Evolutionary conservation across 768 basidiomycete genomes (phyloP).

Genomic region (Macrolepiota dolichaula): DNA sequence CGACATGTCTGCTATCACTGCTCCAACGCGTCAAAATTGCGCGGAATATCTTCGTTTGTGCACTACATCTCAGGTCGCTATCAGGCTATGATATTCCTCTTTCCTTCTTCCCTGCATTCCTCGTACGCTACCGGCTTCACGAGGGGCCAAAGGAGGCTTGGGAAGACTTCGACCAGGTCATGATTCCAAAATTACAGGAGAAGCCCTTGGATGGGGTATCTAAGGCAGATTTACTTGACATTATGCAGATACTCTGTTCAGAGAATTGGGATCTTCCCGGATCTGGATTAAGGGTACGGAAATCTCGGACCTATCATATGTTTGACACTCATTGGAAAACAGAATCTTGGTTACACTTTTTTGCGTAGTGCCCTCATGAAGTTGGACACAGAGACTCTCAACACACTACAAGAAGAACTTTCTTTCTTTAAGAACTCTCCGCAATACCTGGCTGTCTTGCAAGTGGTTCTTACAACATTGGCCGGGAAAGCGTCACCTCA

Average conservation of each 20-base stretch:
- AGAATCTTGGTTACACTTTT: constrained; percentile 8
- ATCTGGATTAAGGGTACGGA: neutral
- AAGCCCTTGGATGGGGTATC: constrained; percentile 1
- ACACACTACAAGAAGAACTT: neutral
- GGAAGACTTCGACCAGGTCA: neutral
- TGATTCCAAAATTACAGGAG: neutral
- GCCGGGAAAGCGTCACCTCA: neutral
- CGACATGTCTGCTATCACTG: neutral
- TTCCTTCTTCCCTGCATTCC: neutral
- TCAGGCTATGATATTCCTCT: neutral
- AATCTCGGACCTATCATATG: neutral
- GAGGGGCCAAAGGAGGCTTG: constrained; percentile 10
- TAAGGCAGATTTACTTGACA: neutral
- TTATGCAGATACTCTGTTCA: constrained; percentile 4
- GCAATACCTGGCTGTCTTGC: neutral
- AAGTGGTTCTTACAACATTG: neutral
- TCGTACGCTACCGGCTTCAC: constrained; percentile 7
- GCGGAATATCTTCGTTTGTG: neutral
- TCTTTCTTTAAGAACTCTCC: neutral
- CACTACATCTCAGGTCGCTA: neutral
- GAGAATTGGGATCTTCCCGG: constrained; percentile 5
- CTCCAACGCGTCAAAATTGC: neutral
- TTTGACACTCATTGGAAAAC: neutral
- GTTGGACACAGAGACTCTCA: neutral
- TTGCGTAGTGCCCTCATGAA: neutral